A percentile compares a stretch with the other conserved stretches of the same genome.
Evolutionary conservation across 371 early-diverging fungal genomes (phyloP).

Genomic region (Haplosporangium sp.): DNA sequence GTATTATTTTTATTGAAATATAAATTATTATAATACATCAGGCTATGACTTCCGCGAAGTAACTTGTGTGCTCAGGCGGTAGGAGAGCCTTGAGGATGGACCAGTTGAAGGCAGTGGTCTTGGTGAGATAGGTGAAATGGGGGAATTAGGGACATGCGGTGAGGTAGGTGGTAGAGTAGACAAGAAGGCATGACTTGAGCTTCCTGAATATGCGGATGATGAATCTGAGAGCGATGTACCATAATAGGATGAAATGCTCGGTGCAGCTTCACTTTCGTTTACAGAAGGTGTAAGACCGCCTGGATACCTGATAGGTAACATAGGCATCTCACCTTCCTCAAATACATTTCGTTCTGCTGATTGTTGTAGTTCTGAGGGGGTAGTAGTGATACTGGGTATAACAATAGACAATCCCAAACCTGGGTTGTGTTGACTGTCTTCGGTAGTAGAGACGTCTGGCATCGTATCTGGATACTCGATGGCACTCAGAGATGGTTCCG

Average conservation of each 20-base stretch:
- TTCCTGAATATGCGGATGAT: conserved; percentile 8
- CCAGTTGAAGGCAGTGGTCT: conserved; percentile 10
- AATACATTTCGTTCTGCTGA: background rate
- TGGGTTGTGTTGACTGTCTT: background rate
- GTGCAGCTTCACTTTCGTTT: background rate
- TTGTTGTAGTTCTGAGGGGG: background rate
- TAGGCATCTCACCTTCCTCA: conserved; percentile 16
- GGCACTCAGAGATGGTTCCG: background rate
- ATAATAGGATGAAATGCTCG: conserved; percentile 5
- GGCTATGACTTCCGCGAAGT: background rate
- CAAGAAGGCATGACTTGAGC: conserved; percentile 19
- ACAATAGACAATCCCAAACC: conserved; percentile 11
- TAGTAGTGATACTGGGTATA: conserved; percentile 23
- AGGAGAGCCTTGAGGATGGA: conserved; percentile 16
- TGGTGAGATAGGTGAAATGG: conserved; percentile 25
- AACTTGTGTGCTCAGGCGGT: conserved; percentile 22
- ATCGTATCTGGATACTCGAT: background rate
- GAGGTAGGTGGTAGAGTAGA: conserved; percentile 8
- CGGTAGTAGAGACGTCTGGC: background rate
- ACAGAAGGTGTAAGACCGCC: background rate
- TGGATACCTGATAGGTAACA: background rate
- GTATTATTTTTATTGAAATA: background rate
- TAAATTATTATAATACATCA: background rate
- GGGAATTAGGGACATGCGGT: conserved; percentile 7
- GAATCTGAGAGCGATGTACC: background rate